A percentile compares a stretch with the other conserved stretches of the same genome.
phyloP scores from a whole-genome alignment of 805 yeast genomes.

The Cyberlindnera mycetangii region DNA sequence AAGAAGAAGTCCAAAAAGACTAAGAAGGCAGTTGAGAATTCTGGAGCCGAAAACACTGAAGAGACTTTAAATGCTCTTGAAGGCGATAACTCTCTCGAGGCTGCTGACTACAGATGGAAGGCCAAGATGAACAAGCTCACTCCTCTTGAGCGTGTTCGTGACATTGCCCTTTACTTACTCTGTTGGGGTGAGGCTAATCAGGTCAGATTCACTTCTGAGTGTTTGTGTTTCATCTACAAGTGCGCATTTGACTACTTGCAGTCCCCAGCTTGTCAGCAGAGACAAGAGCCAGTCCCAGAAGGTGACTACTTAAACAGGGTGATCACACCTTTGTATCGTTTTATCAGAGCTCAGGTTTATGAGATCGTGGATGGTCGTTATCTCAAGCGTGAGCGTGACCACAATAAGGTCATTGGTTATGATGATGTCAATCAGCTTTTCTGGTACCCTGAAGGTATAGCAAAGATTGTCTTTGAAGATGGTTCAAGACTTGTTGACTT shows the following conservation, averaged over 20 bases:
- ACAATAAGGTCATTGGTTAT: constrained; percentile 79
- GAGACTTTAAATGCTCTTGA: constrained; percentile 60
- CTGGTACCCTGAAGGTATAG: constrained; percentile 99
- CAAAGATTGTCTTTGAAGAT: constrained; percentile 86
- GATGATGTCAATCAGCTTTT: constrained; percentile 98
- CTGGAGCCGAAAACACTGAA: constrained; percentile 59
- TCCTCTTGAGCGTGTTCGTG: constrained; percentile 80
- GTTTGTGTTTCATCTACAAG: constrained; percentile 91
- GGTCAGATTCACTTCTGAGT: constrained; percentile 90
- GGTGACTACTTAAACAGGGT: constrained; percentile 89
- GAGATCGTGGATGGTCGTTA: constrained; percentile 80
- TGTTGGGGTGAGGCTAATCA: constrained; percentile 92
- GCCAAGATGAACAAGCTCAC: constrained; percentile 68
- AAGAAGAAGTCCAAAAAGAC: constrained; percentile 78
- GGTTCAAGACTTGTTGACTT: constrained; percentile 89
- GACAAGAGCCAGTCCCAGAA: constrained; percentile 78
- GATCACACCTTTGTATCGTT: constrained; percentile 85
- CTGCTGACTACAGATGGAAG: constrained; percentile 81
- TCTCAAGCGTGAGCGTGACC: constrained; percentile 83
- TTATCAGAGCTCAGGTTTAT: constrained; percentile 76
- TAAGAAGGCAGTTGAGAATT: constrained; percentile 61
- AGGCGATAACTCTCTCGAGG: constrained; percentile 83
- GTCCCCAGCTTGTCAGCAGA: constrained; percentile 89
- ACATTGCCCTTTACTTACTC: constrained; percentile 68
- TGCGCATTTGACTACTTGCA: constrained; percentile 87